These are phyloP conservation scores for Exophiala oligosperma DNA, from an alignment of 2,329 filamentous ascomycete genomes.

Conservation along the genomic window DNA sequence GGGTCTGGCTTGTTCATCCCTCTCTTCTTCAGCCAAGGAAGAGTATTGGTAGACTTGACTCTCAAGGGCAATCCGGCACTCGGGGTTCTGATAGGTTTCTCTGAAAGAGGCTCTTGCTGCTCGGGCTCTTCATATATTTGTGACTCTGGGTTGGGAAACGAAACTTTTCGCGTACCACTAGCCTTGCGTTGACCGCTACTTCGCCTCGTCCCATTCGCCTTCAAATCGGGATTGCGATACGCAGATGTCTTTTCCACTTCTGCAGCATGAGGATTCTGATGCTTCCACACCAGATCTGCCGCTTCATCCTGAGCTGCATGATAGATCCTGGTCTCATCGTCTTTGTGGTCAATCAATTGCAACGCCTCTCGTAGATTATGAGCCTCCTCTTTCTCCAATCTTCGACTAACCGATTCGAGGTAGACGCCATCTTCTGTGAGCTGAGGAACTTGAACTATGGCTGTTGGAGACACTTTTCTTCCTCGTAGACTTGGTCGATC, in stretches of 20 bases:
- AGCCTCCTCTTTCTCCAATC: constrained; percentile 60
- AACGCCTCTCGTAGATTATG: constrained; percentile 57
- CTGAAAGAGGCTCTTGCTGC: constrained; percentile 33
- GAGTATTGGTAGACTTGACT: constrained; percentile 64
- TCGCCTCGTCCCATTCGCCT: constrained; percentile 14
- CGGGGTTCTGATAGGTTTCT: constrained; percentile 8
- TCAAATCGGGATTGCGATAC: constrained; percentile 46
- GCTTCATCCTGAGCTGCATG: constrained; percentile 62
- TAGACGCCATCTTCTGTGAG: constrained; percentile 48
- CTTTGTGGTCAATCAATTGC: constrained; percentile 58
- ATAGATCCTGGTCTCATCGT: constrained; percentile 55
- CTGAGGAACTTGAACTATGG: constrained; percentile 33
- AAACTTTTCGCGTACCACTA: constrained; percentile 46
- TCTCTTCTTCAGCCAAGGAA: constrained; percentile 46
- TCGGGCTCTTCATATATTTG: constrained; percentile 85
- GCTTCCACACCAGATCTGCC: constrained; percentile 64
- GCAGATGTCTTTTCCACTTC: constrained; percentile 50
- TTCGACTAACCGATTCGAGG: constrained; percentile 54
- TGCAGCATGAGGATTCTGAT: constrained; percentile 55
- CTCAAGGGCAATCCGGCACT: constrained; percentile 51
- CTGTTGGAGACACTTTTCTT: constrained; percentile 40
- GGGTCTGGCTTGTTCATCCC: constrained; percentile 40
- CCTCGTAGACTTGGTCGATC: constrained; percentile 32
- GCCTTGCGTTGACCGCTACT: constrained; percentile 33
- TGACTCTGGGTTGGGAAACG: constrained; percentile 61